Conservation (phyloP, 2,329 filamentous ascomycete genomes). For the Dothideomycetes sp. region DNA sequence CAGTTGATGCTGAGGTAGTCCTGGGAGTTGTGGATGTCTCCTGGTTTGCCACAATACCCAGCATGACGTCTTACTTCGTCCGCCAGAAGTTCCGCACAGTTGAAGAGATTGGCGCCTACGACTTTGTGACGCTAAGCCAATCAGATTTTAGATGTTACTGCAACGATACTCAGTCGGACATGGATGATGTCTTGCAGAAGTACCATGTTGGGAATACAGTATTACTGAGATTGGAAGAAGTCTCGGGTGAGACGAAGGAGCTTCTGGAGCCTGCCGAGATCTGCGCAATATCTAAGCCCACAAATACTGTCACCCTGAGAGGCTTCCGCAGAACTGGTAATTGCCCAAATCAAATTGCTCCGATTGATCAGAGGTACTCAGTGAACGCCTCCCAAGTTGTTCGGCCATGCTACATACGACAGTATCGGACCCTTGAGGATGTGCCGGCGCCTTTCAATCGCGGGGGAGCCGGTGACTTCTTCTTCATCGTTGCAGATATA, state of each 20-base stretch:
- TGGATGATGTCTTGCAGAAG: slow-evolving; percentile 10
- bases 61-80: slow-evolving; percentile 49
- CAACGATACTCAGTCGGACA: slow-evolving; percentile 11
- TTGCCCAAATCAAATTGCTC: slow-evolving; percentile 48
- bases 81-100: slow-evolving; percentile 56
- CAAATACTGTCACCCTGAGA: slow-evolving; percentile 33
- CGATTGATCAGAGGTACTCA: slow-evolving; percentile 35
- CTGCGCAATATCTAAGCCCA: slow-evolving; percentile 24
- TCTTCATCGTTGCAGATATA: slow-evolving; percentile 28
- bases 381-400: slow-evolving; percentile 33
- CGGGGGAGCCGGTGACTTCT: slow-evolving; percentile 54
- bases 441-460: slow-evolving; percentile 56
- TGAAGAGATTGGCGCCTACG: slow-evolving; percentile 32
- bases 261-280: slow-evolving; percentile 53
- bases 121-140: slow-evolving; percentile 49
- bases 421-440: slow-evolving; percentile 32
- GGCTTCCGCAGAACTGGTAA: slow-evolving; percentile 29
- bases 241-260: slow-evolving; percentile 16
- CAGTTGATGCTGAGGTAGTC: slow-evolving; percentile 46
- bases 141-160: slow-evolving; percentile 46
- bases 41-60: slow-evolving; percentile 42
- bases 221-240: slow-evolving; percentile 29
- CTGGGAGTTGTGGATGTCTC: slow-evolving; percentile 46
- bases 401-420: slow-evolving; percentile 49
- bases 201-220: slow-evolving; percentile 51